Conservation (phyloP, 352 stramenopile genomes). For the Blastocystis sp. region DNA sequence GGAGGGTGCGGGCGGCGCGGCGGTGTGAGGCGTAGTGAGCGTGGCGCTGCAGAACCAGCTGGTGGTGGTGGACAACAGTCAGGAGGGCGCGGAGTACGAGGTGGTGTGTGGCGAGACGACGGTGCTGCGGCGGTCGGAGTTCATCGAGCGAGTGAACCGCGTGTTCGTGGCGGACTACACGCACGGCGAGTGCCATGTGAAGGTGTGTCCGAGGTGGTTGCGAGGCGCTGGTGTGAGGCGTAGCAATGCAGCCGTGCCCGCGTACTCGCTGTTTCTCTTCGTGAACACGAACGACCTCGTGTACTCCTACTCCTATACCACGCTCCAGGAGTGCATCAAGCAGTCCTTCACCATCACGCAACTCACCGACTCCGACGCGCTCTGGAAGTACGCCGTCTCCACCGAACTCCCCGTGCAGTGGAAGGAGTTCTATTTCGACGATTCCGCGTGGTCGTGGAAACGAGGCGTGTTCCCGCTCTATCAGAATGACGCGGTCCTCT, state of each 20-base stretch:
- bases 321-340: background rate
- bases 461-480: slow-evolving; percentile 26
- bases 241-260: background rate
- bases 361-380: background rate
- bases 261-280: background rate
- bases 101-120: background rate
- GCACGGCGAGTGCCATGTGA: background rate
- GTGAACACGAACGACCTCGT: background rate
- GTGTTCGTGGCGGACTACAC: background rate
- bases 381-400: slow-evolving; percentile 35
- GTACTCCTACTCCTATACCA: background rate
- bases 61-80: background rate
- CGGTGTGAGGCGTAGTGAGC: background rate
- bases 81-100: background rate
- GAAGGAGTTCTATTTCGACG: slow-evolving; percentile 3
- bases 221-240: background rate
- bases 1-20: background rate
- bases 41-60: background rate
- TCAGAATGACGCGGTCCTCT: background rate
- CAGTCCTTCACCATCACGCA: background rate
- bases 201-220: background rate
- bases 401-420: background rate
- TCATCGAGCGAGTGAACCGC: background rate
- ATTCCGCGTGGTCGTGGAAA: background rate
- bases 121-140: background rate